phyloP scores from a whole-genome alignment of 2,329 filamentous ascomycete species.

The Xylaria sp. region DNA sequence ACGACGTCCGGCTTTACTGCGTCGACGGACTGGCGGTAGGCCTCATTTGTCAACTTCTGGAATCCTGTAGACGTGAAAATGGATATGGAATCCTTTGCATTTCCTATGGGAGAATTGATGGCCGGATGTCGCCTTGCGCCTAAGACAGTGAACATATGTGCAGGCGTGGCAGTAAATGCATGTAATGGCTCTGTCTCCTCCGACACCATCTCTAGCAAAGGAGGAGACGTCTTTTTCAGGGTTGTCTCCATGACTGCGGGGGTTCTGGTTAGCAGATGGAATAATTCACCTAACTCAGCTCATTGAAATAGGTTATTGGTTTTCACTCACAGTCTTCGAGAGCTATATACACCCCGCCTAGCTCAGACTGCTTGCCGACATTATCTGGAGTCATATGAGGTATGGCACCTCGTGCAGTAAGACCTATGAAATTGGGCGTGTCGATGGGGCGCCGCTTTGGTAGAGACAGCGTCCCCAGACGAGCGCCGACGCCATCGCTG shows the following conservation, averaged over 20 bases:
- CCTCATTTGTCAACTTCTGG: conserved; percentile 71
- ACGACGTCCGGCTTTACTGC: conserved; percentile 82
- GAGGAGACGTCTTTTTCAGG: conserved; percentile 55
- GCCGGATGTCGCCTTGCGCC: conserved; percentile 82
- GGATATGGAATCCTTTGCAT: conserved; percentile 76
- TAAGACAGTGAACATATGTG: conserved; percentile 74
- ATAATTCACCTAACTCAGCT: neutral
- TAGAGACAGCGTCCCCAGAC: conserved; percentile 74
- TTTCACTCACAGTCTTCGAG: conserved; percentile 86
- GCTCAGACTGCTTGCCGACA: conserved; percentile 69
- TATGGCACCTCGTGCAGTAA: conserved; percentile 83
- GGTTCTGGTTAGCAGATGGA: conserved; percentile 6
- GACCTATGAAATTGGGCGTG: conserved; percentile 84
- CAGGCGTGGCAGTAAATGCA: conserved; percentile 77
- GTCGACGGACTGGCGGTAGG: conserved; percentile 73
- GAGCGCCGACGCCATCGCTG: conserved; percentile 59
- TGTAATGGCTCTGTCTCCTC: conserved; percentile 68
- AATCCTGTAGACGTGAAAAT: conserved; percentile 91
- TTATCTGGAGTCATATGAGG: conserved; percentile 93
- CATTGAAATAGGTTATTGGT: neutral
- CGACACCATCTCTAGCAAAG: conserved; percentile 58
- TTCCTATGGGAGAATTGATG: conserved; percentile 75
- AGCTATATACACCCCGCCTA: conserved; percentile 80
- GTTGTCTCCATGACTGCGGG: conserved; percentile 63
- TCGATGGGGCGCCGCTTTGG: conserved; percentile 71